Base-by-base conservation (phyloP, 2,329 filamentous ascomycete species). In the Sarocladiaceae sp. region DNA sequence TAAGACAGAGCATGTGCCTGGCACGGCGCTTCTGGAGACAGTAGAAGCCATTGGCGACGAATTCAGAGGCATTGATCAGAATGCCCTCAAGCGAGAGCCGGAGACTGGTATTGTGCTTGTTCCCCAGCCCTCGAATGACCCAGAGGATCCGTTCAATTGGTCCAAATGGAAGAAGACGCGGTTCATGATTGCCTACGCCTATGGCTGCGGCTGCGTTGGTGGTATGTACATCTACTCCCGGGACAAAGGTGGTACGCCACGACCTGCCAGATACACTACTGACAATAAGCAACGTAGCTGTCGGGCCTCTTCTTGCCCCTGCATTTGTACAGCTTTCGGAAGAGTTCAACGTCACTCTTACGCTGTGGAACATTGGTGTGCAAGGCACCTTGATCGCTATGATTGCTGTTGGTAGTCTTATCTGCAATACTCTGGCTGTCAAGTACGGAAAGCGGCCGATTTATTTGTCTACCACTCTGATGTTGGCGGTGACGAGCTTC, bases 181-280 rank as follows among this genome's bases (percentile, higher is more conserved):
- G 56, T 72, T 61, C 61, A 71, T 59, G 44, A 63, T 72, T 47
- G 67, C 69, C 15, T 60, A 72, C 25, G 61, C 66, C 2, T 72
- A 64, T 53, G 69, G 64, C 17, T 71, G 68, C 55, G 66, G 69
- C 4, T 70, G 66, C 42, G 70, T 72, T 11, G 71, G 71, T 53
- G 70, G 70, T 71, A 61, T 29, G 61, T n/a, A 29, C 15, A 13
- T 54, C 28, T 35, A 8, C 35, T 49, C 20, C 15, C 4, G 5
- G 15, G 18, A 8, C 13, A 15, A 29, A n/a, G n/a, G n/a, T n/a
- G n/a, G n/a, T n/a, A n/a, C n/a, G n/a, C n/a, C n/a, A n/a, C n/a
- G n/a, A n/a, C n/a, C n/a, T n/a, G n/a, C 36, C 50, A 22, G 26
- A 36, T 35, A 36, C 11, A 33, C 20, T 39, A 26, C 42, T 44